Evolutionary conservation across 768 basidiomycete species (phyloP).

Genomic region (Astraeus odoratus): DNA sequence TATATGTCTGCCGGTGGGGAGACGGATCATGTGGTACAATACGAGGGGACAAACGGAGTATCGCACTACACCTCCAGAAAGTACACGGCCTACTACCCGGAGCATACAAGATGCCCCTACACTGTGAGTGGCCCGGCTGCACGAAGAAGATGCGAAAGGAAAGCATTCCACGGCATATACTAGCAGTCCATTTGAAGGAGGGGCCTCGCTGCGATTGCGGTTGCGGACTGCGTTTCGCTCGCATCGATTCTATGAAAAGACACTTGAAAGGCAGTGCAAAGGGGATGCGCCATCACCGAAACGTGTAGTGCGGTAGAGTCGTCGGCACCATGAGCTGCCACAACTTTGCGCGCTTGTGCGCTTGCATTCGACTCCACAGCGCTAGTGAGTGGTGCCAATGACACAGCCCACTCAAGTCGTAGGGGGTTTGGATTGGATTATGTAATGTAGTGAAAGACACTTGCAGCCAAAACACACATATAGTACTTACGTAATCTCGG

Average conservation of each 20-base stretch:
- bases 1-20: conserved; percentile 12
- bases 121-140: conserved; percentile 17
- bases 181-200: conserved; percentile 16
- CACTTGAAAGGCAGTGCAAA: conserved; percentile 9
- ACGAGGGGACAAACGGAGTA: conserved; percentile 8
- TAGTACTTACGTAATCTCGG: not conserved
- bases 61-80: conserved; percentile 13
- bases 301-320: too few species aligned
- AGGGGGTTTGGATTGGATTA: too few species aligned
- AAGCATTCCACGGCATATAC: conserved; percentile 19
- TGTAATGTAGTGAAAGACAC: too few species aligned
- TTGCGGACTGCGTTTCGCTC: conserved; percentile 21
- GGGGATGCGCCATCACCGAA: too few species aligned
- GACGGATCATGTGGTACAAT: conserved; percentile 3
- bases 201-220: conserved; percentile 5
- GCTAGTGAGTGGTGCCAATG: too few species aligned
- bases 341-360: too few species aligned
- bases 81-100: conserved; percentile 10
- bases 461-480: too few species aligned
- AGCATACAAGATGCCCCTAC: conserved; percentile 8
- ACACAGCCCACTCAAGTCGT: too few species aligned
- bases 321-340: too few species aligned
- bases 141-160: conserved; percentile 18
- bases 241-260: conserved; percentile 20
- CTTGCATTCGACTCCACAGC: too few species aligned